Conservation (phyloP, 2,329 filamentous ascomycete species). For the Aplosporella prunicola region DNA sequence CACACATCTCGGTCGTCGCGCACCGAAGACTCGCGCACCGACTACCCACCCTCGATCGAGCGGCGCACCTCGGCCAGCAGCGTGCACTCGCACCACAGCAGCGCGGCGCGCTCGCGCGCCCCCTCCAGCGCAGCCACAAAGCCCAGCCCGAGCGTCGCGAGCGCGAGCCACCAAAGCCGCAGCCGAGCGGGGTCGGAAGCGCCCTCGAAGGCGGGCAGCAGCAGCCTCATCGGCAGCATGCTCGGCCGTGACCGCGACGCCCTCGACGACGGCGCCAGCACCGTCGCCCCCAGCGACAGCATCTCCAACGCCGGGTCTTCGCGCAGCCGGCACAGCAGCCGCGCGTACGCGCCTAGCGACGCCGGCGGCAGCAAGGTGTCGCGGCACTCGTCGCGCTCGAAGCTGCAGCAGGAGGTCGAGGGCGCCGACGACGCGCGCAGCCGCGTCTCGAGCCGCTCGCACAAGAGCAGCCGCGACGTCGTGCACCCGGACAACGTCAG, state of each 20-base stretch:
- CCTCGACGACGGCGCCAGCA: constrained; percentile 25
- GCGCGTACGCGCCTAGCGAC: constrained; percentile 20
- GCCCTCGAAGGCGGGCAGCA: no score
- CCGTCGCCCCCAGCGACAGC: constrained; percentile 39
- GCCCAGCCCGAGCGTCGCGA: neutral
- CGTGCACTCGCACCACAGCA: constrained; percentile 23
- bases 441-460: constrained; percentile 3
- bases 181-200: constrained; percentile 2
- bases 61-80: constrained; percentile 23
- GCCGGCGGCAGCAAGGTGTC: constrained; percentile 13
- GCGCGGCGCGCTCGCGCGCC: constrained; percentile 2
- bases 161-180: no score
- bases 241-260: constrained; percentile 26
- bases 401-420: constrained; percentile 5
- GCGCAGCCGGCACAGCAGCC: constrained; percentile 19
- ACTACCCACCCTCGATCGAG: neutral
- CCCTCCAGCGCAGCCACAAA: constrained; percentile 2
- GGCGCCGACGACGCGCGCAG: neutral
- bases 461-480: constrained; percentile 4
- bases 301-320: constrained; percentile 33
- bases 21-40: no score
- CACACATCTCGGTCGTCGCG: no score
- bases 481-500: constrained; percentile 17
- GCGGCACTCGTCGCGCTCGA: constrained; percentile 17
- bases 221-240: constrained; percentile 29